Conservation (phyloP, 2,329 filamentous ascomycete species). For the Fusarium albosuccineum region DNA sequence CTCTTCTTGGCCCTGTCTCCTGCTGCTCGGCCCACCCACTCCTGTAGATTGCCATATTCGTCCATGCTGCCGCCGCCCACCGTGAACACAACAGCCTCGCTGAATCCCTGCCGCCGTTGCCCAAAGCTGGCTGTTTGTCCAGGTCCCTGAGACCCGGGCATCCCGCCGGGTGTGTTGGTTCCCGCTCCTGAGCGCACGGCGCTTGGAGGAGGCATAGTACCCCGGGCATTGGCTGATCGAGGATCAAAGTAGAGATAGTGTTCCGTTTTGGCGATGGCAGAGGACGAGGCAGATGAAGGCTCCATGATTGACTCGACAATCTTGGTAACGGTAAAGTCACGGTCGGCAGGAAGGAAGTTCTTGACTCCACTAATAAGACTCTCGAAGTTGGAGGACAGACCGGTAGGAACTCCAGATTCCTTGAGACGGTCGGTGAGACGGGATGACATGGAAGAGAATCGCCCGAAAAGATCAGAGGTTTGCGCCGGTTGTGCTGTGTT, state of each 20-base stretch:
- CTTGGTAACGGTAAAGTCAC: constrained; percentile 95
- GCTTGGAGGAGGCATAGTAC: constrained; percentile 87
- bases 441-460: constrained; percentile 91
- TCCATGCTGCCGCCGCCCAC: constrained; percentile 98
- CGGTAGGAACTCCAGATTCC: constrained; percentile 82
- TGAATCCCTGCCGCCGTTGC: constrained; percentile 89
- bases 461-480: constrained; percentile 87
- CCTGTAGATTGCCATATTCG: constrained; percentile 96
- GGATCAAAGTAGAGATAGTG: constrained; percentile 98
- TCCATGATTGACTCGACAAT: constrained; percentile 99
- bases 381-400: constrained; percentile 84
- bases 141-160: constrained; percentile 63
- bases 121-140: constrained; percentile 89
- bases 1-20: constrained; percentile 77
- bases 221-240: constrained; percentile 89
- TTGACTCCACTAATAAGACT: constrained; percentile 96
- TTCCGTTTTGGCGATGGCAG: constrained; percentile 95
- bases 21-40: constrained; percentile 88
- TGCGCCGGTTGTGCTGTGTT: constrained; percentile 72
- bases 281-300: constrained; percentile 87
- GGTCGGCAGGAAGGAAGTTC: constrained; percentile 96
- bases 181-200: constrained; percentile 62
- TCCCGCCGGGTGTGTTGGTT: constrained; percentile 60
- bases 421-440: constrained; percentile 95
- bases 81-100: constrained; percentile 92